Base-by-base conservation (phyloP, 192 early-diverging fungal genomes). In the Spizellomyces sp. region DNA sequence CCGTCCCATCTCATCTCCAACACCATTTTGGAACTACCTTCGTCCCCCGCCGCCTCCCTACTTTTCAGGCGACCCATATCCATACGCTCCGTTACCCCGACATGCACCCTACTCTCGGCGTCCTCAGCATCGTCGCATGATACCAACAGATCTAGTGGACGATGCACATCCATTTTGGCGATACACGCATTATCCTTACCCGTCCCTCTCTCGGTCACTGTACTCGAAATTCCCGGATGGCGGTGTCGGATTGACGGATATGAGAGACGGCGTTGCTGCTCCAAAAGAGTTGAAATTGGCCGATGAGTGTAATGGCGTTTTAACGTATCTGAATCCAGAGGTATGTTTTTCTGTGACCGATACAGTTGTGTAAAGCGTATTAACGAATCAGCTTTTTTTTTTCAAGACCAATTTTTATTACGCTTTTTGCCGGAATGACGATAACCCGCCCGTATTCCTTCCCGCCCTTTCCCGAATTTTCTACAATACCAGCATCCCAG, bases 221-320 rank as follows among this genome's bases (percentile, higher is more conserved):
- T 36, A 36, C 27, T 36, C 27, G 27, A 36, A 36, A 36, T 36
- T 36, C 27, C 27, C 27, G 27, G 27, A 36, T 36, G 27, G 27
- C 27, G 27, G 27, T 36, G 27, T 36, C 27, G 27, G 27, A 36
- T 36, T 36, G 27, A 36, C 27, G 3, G 27, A 36, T 36, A 36
- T 36, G 27, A 36, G 27, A 56, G 22, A 56, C 22, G 54, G 22
- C n/a, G 54, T 56, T 14, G 59, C 17, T 14, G 59, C 59, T 17
- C 67, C 67, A 8, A 19, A 45, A 44, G 55, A 69, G 9, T 43
- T 69, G 1, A 22, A 22, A 41, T 58, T 69, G 21, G 56, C 56
- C 22, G 67, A 69, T 58, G 50, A 58, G 50, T 69, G 36, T 10
- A 69, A 69, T 45, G 67, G 67, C 5, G 56, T 69, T 9, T 14